Conservation (phyloP, 73 alveolate species). For the Breviolum minutum region DNA sequence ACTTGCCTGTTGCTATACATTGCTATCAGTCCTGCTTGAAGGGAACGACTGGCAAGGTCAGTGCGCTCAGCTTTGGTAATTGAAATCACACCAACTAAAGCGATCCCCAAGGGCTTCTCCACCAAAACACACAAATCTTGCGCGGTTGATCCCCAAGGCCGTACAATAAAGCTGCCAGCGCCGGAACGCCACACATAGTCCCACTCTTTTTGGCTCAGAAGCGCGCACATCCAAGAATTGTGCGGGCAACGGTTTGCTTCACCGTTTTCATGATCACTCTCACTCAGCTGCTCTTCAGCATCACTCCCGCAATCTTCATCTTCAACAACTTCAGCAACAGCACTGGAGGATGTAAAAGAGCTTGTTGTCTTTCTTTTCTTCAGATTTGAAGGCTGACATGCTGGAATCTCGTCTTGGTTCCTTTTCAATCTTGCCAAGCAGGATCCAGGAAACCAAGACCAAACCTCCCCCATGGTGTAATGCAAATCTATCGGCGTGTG, state of each 20-base stretch:
- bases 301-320: no score
- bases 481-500: not conserved
- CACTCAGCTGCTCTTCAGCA: not conserved
- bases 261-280: no score
- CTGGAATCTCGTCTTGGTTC: not conserved
- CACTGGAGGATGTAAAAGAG: no score
- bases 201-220: no score
- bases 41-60: not conserved
- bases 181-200: no score
- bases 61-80: not conserved
- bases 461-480: not conserved
- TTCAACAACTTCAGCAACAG: not conserved
- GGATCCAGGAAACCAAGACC: slow-evolving; percentile 5
- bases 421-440: not conserved
- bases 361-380: not conserved
- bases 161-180: not conserved
- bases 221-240: no score
- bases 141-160: not conserved
- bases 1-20: not conserved
- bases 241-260: no score
- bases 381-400: not conserved
- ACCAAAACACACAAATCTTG: not conserved
- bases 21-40: no score
- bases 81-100: not conserved
- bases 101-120: not conserved